A percentile compares a stretch with the other conserved stretches of the same genome.
Evolutionary conservation across 179 eudicot genomes (phyloP).

Genomic region (Dionaea muscipula): DNA sequence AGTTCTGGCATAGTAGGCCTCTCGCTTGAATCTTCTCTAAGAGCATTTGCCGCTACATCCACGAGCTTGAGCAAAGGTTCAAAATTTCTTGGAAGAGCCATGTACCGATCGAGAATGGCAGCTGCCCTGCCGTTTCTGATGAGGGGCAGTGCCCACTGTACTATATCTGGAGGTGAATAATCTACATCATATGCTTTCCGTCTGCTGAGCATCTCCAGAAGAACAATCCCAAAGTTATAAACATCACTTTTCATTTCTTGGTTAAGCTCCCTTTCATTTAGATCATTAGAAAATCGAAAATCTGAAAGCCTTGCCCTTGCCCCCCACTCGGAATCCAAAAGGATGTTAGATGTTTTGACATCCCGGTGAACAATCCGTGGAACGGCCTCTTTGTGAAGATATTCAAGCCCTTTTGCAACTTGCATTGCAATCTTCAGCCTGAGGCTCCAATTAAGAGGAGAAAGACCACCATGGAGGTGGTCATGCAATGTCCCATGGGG

Average conservation of each 20-base stretch:
- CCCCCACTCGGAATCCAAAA: constrained; percentile 52
- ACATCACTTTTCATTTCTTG: constrained; percentile 52
- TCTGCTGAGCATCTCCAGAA: constrained; percentile 80
- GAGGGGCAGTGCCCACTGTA: constrained; percentile 80
- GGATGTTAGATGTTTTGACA: constrained; percentile 34
- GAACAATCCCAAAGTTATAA: constrained; percentile 59
- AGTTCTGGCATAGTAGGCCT: constrained; percentile 57
- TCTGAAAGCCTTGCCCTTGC: constrained; percentile 73
- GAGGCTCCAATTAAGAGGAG: constrained; percentile 33
- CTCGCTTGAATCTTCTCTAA: constrained; percentile 50
- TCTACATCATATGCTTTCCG: constrained; percentile 73
- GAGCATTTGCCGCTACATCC: constrained; percentile 61
- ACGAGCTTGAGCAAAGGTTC: constrained; percentile 81
- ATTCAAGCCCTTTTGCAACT: constrained; percentile 39
- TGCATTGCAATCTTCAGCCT: constrained; percentile 28
- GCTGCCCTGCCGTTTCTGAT: constrained; percentile 65
- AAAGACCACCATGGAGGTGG: constrained; percentile 36
- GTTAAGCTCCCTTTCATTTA: constrained; percentile 40
- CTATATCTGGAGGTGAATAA: constrained; percentile 55
- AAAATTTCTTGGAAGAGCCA: constrained; percentile 74
- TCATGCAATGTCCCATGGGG: constrained; percentile 34
- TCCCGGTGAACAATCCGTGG: constrained; percentile 36
- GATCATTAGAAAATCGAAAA: constrained; percentile 50
- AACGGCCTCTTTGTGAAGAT: constrained; percentile 28
- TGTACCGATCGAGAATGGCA: constrained; percentile 62